These are phyloP conservation scores for Citrus trifoliata DNA, from an alignment of 345 rosid species.

Conservation along the genomic window DNA sequence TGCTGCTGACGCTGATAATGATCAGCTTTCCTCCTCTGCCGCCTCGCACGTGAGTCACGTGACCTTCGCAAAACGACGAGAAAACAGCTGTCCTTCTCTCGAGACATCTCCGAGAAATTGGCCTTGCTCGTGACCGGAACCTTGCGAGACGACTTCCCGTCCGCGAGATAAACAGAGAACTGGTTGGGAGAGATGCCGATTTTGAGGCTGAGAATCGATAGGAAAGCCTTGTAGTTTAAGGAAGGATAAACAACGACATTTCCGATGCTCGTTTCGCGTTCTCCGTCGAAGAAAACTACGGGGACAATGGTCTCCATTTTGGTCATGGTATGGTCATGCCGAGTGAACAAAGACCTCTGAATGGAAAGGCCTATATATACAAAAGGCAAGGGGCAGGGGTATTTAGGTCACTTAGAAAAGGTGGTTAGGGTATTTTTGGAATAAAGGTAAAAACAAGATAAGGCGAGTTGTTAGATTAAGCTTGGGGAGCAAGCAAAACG, in stretches of 20 bases:
- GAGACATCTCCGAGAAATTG: slow-evolving; percentile 32
- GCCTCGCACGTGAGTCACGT: slow-evolving; percentile 26
- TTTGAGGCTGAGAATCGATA: slow-evolving; percentile 23
- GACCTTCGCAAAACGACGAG: slow-evolving; percentile 34
- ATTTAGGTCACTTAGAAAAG: slow-evolving; percentile 8
- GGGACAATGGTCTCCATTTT: slow-evolving; percentile 17
- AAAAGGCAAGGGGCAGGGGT: not conserved
- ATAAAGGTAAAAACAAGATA: not conserved
- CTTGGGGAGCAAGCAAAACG: slow-evolving; percentile 37
- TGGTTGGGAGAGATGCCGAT: slow-evolving; percentile 47
- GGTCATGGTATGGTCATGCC: not conserved
- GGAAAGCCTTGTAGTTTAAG: slow-evolving; percentile 29
- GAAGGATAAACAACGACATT: slow-evolving; percentile 24
- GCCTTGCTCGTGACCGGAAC: slow-evolving; percentile 31
- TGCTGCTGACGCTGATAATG: slow-evolving; percentile 2
- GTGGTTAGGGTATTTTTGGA: slow-evolving; percentile 29
- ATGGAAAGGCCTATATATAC: slow-evolving; percentile 10
- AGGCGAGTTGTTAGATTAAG: not conserved
- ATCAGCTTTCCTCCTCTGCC: slow-evolving; percentile 21
- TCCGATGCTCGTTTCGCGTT: slow-evolving; percentile 35
- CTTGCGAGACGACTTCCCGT: slow-evolving; percentile 14
- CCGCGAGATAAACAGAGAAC: slow-evolving; percentile 31
- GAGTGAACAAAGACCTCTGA: not conserved
- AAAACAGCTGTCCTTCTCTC: slow-evolving; percentile 23
- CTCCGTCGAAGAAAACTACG: slow-evolving; percentile 48